phyloP scores from a whole-genome alignment of 2,329 filamentous ascomycete species.

The Raffaelea albimanens region DNA sequence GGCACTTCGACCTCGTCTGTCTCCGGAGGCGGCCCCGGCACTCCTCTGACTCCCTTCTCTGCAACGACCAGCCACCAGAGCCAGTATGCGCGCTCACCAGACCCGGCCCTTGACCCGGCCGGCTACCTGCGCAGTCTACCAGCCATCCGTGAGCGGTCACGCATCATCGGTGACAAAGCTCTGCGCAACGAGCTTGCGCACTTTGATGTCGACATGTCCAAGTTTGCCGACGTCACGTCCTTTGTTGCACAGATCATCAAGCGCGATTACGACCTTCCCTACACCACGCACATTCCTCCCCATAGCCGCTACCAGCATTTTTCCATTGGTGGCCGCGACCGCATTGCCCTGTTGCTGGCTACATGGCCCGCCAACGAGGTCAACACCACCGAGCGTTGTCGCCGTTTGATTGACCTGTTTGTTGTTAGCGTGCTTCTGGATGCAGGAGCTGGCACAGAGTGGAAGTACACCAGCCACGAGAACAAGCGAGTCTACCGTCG shows the following conservation, averaged over 20 bases:
- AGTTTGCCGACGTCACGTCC: conserved; percentile 72
- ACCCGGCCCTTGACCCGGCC: conserved; percentile 78
- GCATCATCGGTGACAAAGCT: conserved; percentile 66
- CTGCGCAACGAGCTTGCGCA: conserved; percentile 69
- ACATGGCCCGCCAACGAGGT: conserved; percentile 55
- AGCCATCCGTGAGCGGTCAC: conserved; percentile 72
- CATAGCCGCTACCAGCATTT: conserved; percentile 83
- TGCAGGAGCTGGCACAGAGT: conserved; percentile 79
- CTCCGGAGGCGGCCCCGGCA: conserved; percentile 24
- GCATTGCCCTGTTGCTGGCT: conserved; percentile 60
- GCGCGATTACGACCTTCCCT: conserved; percentile 45
- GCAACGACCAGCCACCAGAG: conserved; percentile 39
- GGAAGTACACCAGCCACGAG: conserved; percentile 88
- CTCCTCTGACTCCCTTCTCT: conserved; percentile 43
- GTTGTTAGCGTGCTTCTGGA: conserved; percentile 73
- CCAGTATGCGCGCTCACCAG: conserved; percentile 36
- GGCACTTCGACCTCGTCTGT: conserved; percentile 12
- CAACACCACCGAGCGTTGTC: conserved; percentile 64
- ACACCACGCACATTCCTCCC: conserved; percentile 57
- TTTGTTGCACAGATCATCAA: conserved; percentile 94
- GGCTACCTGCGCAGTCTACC: conserved; percentile 86
- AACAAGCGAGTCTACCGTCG: conserved; percentile 74
- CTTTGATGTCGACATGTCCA: conserved; percentile 79
- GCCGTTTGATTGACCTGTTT: conserved; percentile 69
- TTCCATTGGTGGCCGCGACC: conserved; percentile 66